Base-by-base conservation (phyloP, 1,284 basidiomycete genomes). In the Austroboletus novae-zelandiae region DNA sequence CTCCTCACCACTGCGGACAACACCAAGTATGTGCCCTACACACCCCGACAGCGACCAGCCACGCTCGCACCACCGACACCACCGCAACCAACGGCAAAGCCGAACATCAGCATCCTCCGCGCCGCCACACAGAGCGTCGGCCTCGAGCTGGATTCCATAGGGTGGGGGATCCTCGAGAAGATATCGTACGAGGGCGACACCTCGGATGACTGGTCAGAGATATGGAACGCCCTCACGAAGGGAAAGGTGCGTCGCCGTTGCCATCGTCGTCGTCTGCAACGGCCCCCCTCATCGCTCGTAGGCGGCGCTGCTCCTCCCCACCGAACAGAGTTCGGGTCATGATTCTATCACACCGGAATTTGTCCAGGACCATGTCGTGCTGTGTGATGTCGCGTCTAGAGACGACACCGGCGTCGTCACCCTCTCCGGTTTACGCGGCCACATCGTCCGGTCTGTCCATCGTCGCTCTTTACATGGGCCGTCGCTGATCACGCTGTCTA, bases 131-230 rank as follows among this genome's bases (percentile, higher is more conserved):
- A 94, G 67, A 74, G 74, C 51, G 77, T 90, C 17, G 90, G 90
- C 1, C 70, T 92, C 41, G 86, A 84, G 51, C 77, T 78, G 23
- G 78, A 76, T 18, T 86, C 81, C 50, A 70, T 90, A 40, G 92
- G 92, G 2, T 93, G 90, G 90, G 81, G 81, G 17, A 90, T 95
- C 44, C 73, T 94, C 42, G 91, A 95, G 68, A 83, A 81, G 55
- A 74, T 95, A 20, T 79, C 87, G 5, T 75, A 75, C 18, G 85
- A 88, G 55, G 79, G 77, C 2, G 83, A 87, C 54, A 71, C 66
- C 10, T 68, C 70, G 3, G 69, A 72, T 9, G 89, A 91, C 43
- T 94, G 92, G 91, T 74, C 77, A 31, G 87, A 91, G 23, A 73
- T 91, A 14, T 88, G 89, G 81, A 75, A 68, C 54, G 74, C 81